Conservation (phyloP, 2,329 filamentous ascomycete genomes). For the Trichoderma sp. region DNA sequence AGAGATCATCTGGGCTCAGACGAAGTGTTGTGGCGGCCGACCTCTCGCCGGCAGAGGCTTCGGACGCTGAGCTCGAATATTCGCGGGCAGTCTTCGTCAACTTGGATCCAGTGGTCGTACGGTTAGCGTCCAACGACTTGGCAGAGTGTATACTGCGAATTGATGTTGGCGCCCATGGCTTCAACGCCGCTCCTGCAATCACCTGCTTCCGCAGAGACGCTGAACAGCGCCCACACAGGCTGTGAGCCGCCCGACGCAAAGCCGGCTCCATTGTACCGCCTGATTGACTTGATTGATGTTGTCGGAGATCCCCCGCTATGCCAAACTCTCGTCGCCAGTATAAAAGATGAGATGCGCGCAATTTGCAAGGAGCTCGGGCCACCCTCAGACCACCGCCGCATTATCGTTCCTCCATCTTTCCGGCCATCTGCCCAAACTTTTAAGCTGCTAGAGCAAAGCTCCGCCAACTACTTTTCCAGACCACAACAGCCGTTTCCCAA, state of each 20-base stretch:
- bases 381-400: constrained; percentile 35
- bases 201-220: constrained; percentile 39
- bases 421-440: constrained; percentile 36
- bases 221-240: constrained; percentile 46
- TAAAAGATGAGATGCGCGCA: not conserved
- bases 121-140: constrained; percentile 28
- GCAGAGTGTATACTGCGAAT: constrained; percentile 36
- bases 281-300: constrained; percentile 24
- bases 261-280: constrained; percentile 43
- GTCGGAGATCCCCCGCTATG: constrained; percentile 13
- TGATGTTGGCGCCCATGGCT: constrained; percentile 34
- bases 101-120: constrained; percentile 28
- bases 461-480: constrained; percentile 27
- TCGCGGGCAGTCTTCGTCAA: constrained; percentile 29
- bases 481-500: constrained; percentile 31
- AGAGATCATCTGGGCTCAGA: constrained; percentile 77
- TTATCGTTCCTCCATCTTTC: constrained; percentile 39
- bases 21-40: constrained; percentile 33
- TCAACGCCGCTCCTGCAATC: constrained; percentile 28
- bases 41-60: constrained; percentile 35
- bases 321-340: not conserved
- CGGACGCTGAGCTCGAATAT: constrained; percentile 34
- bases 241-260: constrained; percentile 44
- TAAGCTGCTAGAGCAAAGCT: constrained; percentile 32
- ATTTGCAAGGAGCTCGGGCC: constrained; percentile 36